Conservation (phyloP, 2,329 filamentous ascomycete genomes). For the Emergomyces africanus region DNA sequence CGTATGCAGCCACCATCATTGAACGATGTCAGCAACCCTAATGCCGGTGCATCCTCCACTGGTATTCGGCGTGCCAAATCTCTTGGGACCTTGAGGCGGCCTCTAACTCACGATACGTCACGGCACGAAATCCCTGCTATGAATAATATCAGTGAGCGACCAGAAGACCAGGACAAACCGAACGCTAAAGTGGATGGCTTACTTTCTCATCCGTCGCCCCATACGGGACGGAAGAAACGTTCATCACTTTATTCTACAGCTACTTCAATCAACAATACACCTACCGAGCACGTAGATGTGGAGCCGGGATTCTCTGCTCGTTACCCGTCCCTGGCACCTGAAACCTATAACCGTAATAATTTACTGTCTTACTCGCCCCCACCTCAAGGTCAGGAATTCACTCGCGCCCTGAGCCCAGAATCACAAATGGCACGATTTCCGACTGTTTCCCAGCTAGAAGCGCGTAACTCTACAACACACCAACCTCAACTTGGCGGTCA, state of each 20-base stretch:
- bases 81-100: not conserved
- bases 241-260: not conserved
- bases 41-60: not conserved
- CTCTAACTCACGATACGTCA: not conserved
- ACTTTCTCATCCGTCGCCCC: not conserved
- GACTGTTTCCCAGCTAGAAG: conserved; percentile 9
- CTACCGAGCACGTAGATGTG: conserved; percentile 21
- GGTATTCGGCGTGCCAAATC: conserved; percentile 6
- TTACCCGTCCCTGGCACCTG: conserved; percentile 23
- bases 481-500: not conserved
- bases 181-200: not conserved
- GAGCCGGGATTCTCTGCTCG: conserved; percentile 21
- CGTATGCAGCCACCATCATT: not conserved
- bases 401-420: conserved; percentile 1
- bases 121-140: not conserved
- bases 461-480: not conserved
- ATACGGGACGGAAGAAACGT: not conserved
- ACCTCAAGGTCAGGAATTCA: not conserved
- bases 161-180: not conserved
- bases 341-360: conserved; percentile 1
- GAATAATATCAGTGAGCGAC: not conserved
- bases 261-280: conserved; percentile 5
- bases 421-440: conserved; percentile 9
- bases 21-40: not conserved
- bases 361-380: not conserved